Evolutionary conservation across 805 yeast species (phyloP), one percentile per base, ranked within the genome.

Genomic region (Nakazawaea molendinolei): DNA sequence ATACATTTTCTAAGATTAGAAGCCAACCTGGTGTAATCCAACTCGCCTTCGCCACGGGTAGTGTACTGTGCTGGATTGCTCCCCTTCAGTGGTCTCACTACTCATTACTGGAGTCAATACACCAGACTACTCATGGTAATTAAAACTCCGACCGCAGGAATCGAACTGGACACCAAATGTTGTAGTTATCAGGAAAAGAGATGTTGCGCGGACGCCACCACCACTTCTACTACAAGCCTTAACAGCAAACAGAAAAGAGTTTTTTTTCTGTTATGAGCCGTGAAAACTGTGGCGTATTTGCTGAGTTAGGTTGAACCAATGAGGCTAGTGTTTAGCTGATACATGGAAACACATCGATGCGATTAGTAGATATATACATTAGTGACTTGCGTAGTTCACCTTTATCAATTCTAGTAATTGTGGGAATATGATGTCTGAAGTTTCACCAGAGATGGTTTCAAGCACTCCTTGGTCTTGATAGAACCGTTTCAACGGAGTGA

Each of bases 401-500:
- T 54, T 41, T 10, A 72, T 64, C 34, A 71, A 53, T 12, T 46
- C 41, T 45, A 63, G 50, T 25, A 87, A 57, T 52, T 86, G 69
- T 1, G 96, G 96, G 51, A 72, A 86, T 12, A 87, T 81, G 13
- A 80, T 72, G 56, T 89, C 95, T 2, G 95, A 82, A 2, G 95
- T 79, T 41, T 79, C 76, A 8, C 97, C 97, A 13, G 69, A 54
- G 10, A 87, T 78, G 2, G 65, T 65, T 31, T 65, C 56, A 25
- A 80, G 65, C 4, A 83, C 60, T 1, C 74, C 75, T 28, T 57
- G 45, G 8, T 60, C 38, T 3, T 41, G 30, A 56, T 87, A 89
- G 46, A 71, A 82, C 13, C 71, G 71, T 47, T 74, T 76, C 44
- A 90, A 58, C 3, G 94, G 94, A 5, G 49, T 67, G 12, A 86